A percentile compares a stretch with the other conserved stretches of the same genome.
Conservation (phyloP, 1,139 yeast genomes). For the Protomyces inundatus region DNA sequence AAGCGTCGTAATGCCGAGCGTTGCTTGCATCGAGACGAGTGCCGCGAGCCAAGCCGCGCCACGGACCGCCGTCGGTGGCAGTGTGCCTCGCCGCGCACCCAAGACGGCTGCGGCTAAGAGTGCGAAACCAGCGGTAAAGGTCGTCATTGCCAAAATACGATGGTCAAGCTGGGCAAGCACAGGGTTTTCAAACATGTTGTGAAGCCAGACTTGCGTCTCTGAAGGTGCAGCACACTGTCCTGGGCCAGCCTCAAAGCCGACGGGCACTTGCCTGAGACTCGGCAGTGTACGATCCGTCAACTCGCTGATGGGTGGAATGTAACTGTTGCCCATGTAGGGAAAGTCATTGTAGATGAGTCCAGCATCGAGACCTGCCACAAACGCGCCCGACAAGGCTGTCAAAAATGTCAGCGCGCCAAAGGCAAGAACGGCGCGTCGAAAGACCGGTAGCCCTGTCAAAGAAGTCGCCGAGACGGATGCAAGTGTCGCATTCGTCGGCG, state of each 20-base stretch:
- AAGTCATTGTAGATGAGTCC: slow-evolving; percentile 92
- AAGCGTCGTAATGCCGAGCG: slow-evolving; percentile 79
- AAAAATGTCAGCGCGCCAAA: slow-evolving; percentile 23
- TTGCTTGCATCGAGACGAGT: slow-evolving; percentile 57
- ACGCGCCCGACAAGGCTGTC: slow-evolving; percentile 95
- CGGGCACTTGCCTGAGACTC: not conserved
- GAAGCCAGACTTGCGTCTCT: slow-evolving; percentile 57
- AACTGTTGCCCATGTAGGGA: slow-evolving; percentile 80
- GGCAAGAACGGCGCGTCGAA: slow-evolving; percentile 5
- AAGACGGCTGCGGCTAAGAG: slow-evolving; percentile 56
- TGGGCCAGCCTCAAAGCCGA: not conserved
- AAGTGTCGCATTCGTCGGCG: not conserved
- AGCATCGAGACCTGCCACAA: slow-evolving; percentile 98
- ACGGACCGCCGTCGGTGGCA: slow-evolving; percentile 59
- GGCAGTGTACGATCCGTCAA: slow-evolving; percentile 71
- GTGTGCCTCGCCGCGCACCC: slow-evolving; percentile 43
- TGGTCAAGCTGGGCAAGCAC: slow-evolving; percentile 92
- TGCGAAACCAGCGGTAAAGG: slow-evolving; percentile 67
- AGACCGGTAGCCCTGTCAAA: slow-evolving; percentile 7
- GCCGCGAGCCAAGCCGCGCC: slow-evolving; percentile 64
- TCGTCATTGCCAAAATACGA: slow-evolving; percentile 74
- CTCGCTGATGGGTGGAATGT: slow-evolving; percentile 67
- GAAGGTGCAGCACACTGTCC: not conserved
- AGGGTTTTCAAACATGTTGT: slow-evolving; percentile 91
- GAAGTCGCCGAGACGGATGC: not conserved